Base-by-base conservation (phyloP, 2,329 filamentous ascomycete species). In the Curvularia sp. region DNA sequence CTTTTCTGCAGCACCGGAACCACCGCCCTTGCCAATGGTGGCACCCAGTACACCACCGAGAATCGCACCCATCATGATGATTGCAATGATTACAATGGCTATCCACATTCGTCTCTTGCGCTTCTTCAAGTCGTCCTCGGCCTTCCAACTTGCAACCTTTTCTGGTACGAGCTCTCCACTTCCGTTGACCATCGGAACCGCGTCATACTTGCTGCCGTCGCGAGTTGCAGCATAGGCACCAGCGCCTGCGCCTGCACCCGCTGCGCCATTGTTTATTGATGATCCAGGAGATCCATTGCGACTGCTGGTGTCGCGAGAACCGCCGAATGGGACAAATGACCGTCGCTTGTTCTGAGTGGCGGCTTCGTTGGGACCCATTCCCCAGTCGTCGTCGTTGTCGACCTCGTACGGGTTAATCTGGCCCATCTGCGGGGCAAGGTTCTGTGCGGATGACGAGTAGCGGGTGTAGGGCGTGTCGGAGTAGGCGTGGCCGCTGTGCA, bases 331-430 rank as follows among this genome's bases (percentile, higher is more conserved):
- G 35, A 89, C 77, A 74, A 89, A 84, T 35, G 89, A 88, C 63
- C 82, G 84, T 59, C 85, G 83, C 74, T 82, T 80, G 68, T 75
- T 77, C 69, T 72, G 69, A 8, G 60, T 46, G 76, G 58, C 79
- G 66, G 85, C 88, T 22, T 58, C 49, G 22, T 31, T 51, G 15
- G 69, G 69, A 4, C 85, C 83, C 51, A 95, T 83, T 1, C 90
- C 92, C 73, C 96, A 93, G 70, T 97, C 93, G 28, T 91, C 92
- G 71, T 97, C 93, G 74, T 97, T 93, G 22, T 85, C 86, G 63
- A 97, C 93, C 13, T 89, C 88, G 69, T 90, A 87, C 2, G 93
- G 92, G 73, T 97, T 88, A 58, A 95, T 84, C 50, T 76, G 73
- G 50, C 76, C 84, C 69, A 77, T 70, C 33, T 71, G 62, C 8